Percentiles rank a stretch among this genome's conserved stretches.
These are phyloP conservation scores for Salix purpurea DNA, from an alignment of 345 rosid species.

Conservation along the genomic window DNA sequence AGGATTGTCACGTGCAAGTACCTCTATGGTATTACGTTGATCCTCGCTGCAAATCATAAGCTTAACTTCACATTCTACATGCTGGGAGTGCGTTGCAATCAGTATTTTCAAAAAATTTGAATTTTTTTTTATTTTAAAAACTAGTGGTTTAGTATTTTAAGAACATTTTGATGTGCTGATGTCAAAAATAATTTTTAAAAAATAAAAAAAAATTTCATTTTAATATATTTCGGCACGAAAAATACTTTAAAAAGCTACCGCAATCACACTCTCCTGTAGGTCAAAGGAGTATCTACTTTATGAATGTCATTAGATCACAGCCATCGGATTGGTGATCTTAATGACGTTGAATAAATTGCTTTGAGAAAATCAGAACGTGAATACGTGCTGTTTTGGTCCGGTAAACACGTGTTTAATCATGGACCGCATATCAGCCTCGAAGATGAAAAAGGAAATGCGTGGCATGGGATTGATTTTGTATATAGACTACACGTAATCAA, in stretches of 20 bases:
- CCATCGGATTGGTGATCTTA: not conserved
- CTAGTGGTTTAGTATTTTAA: no score
- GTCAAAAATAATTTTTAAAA: no score
- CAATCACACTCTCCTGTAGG: no score
- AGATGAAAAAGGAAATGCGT: not conserved
- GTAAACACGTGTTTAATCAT: not conserved
- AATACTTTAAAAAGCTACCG: no score
- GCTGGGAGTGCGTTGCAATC: no score
- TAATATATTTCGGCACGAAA: no score
- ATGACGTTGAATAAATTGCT: not conserved
- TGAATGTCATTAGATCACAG: not conserved
- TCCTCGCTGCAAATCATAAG: not conserved
- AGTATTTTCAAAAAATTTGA: no score
- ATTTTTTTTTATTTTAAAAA: no score
- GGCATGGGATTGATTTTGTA: not conserved
- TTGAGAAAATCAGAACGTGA: not conserved
- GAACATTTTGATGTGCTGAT: no score
- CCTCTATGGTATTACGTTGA: not conserved
- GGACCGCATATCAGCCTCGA: not conserved
- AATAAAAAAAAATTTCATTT: no score
- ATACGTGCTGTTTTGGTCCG: not conserved
- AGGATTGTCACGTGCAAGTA: not conserved
- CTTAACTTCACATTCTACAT: not conserved
- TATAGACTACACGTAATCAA: not conserved
- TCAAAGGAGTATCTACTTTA: not conserved